Base-by-base conservation (phyloP, 2,329 filamentous ascomycete species). In the Pseudogymnoascus sp. region DNA sequence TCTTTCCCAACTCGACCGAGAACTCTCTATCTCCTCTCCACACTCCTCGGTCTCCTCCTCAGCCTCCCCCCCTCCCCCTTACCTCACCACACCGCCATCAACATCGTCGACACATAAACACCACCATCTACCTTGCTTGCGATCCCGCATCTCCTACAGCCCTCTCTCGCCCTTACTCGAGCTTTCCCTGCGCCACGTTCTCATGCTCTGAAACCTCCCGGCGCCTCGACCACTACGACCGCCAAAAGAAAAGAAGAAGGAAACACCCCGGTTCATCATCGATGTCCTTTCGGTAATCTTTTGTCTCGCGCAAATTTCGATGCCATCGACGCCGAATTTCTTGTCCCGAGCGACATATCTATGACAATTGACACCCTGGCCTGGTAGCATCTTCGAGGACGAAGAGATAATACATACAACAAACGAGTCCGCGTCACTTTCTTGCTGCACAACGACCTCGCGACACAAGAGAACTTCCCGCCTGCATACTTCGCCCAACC, bases 391-490 rank as follows among this genome's bases (percentile, higher is more conserved):
- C 4, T n/a, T 30, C 14, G 43, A 30, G 25, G 43, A 50, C 15
- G 7, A 50, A 30, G 11, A 50, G 30, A 50, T 30, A 50, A 15
- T 15, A 30, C 20, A 43, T n/a, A 14, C 41, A 47, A 33, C 30
- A 11, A 38, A 43, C 25, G 4, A 50, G 43, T 50, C 43, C 25
- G 43, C 43, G 43, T 50, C 43, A 50, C 43, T 30, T 30, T 50
- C 43, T 30, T 50, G 43, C 43, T 50, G 43, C 43, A 50, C 43
- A 50, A 50, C 43, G 43, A 50, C 43, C 30, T 50, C 43, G 25
- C 43, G 43, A 50, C 43, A 50, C 25, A 50, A 30, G 3, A 25
- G 5, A 25, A 25, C 25, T 50, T 30, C 25, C 14, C 25, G 25
- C 22, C 25, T 30, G 43, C 43, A 50, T 50, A 28, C 22, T 30